Percentiles rank a stretch among this genome's conserved stretches.
phyloP scores from a whole-genome alignment of 2,329 filamentous ascomycete genomes.

The Huntiella savannae region DNA sequence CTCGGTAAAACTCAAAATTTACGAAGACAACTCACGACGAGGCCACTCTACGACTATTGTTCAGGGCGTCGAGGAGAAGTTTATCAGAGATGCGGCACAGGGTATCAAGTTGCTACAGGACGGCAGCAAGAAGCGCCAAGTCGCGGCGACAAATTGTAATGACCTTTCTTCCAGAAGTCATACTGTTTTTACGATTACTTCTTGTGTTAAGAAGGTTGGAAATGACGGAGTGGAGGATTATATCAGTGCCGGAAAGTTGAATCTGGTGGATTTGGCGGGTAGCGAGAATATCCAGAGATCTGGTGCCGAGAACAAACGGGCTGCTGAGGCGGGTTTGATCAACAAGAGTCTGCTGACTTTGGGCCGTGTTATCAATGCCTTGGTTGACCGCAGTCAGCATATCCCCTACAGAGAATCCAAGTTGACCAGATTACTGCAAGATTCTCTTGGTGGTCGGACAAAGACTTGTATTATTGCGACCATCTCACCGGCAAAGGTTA shows the following conservation, averaged over 20 bases:
- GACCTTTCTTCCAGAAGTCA: constrained; percentile 93
- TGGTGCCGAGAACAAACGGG: constrained; percentile 93
- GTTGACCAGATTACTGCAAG: constrained; percentile 81
- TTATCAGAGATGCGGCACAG: constrained; percentile 67
- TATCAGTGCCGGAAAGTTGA: constrained; percentile 80
- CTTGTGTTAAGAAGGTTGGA: constrained; percentile 63
- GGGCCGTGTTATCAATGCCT: constrained; percentile 88
- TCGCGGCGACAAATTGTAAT: constrained; percentile 99
- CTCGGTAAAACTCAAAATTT: constrained; percentile 77
- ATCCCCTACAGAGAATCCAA: constrained; percentile 92
- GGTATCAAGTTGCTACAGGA: constrained; percentile 78
- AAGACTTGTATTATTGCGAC: constrained; percentile 99
- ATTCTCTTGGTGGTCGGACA: constrained; percentile 83
- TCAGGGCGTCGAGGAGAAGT: constrained; percentile 93
- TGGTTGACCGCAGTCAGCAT: constrained; percentile 76
- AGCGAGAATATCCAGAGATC: constrained; percentile 96
- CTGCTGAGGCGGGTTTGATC: constrained; percentile 86
- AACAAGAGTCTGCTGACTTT: constrained; percentile 94
- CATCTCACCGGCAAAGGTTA: constrained; percentile 82
- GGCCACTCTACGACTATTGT: constrained; percentile 74
- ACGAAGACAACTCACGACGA: constrained; percentile 71
- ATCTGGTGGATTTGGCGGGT: constrained; percentile 87
- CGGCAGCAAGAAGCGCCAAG: constrained; percentile 84
- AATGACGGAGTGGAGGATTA: constrained; percentile 79
- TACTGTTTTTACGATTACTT: constrained; percentile 91